Evolutionary conservation across 331 rosid species (phyloP).

Genomic region (Arachis monticola): DNA sequence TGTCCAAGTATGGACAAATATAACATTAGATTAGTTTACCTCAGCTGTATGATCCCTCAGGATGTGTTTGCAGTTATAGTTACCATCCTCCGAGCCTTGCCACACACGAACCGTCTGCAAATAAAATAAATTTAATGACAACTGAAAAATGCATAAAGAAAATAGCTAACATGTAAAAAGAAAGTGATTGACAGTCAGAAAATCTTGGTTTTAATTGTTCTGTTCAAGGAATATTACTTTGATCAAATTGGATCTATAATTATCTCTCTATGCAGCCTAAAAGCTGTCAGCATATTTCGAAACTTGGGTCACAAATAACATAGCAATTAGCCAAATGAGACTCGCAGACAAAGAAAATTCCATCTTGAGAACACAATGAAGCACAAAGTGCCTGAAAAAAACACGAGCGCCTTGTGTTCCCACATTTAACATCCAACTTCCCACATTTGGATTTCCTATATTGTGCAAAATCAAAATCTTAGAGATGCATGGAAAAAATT

Average conservation of each 20-base stretch:
- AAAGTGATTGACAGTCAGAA: not conserved
- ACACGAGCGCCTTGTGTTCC: not conserved
- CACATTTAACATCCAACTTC: slow-evolving; percentile 7
- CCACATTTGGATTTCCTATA: not conserved
- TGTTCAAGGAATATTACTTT: not conserved
- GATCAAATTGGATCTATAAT: slow-evolving; percentile 22
- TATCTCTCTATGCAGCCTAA: not conserved
- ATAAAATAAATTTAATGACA: slow-evolving; percentile 18
- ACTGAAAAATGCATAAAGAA: slow-evolving; percentile 1
- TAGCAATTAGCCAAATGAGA: not conserved
- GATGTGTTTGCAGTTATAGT: slow-evolving; percentile 74
- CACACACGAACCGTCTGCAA: slow-evolving; percentile 93
- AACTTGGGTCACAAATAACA: too few species aligned
- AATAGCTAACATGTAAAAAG: slow-evolving; percentile 9
- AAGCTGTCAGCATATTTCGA: not conserved
- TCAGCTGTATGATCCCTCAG: slow-evolving; percentile 90
- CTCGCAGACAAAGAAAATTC: not conserved
- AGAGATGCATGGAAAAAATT: too few species aligned
- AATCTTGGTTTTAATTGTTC: not conserved
- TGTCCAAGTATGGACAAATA: not conserved
- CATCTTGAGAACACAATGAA: slow-evolving; percentile 15
- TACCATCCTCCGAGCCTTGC: slow-evolving; percentile 86
- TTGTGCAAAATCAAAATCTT: not conserved
- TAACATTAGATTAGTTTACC: slow-evolving; percentile 49
- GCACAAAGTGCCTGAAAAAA: too few species aligned